Percentiles rank a stretch among this genome's conserved stretches.
phyloP scores from a whole-genome alignment of 306 rosid species.

The Bauhinia variegata region DNA sequence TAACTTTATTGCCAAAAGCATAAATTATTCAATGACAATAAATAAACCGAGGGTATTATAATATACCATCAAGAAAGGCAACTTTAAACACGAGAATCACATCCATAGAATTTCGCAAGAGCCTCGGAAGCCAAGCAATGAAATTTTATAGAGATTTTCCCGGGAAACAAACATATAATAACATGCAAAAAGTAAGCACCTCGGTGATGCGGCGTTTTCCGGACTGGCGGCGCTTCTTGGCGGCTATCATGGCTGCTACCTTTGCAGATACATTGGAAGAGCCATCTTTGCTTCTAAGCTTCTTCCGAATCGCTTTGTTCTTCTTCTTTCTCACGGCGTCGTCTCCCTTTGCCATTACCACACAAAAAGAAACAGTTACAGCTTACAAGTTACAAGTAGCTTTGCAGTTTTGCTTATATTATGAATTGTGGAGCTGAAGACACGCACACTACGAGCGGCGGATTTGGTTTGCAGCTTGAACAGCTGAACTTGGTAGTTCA shows the following conservation, averaged over 20 bases:
- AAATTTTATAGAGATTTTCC: background rate
- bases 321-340: slow-evolving; percentile 59
- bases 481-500: too few relatives aligned
- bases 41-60: too few relatives aligned
- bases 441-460: too few relatives aligned
- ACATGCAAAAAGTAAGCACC: slow-evolving; percentile 39
- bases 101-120: background rate
- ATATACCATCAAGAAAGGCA: too few relatives aligned
- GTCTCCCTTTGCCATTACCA: slow-evolving; percentile 83
- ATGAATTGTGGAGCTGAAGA: too few relatives aligned
- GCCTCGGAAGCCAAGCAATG: background rate
- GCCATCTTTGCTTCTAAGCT: slow-evolving; percentile 46
- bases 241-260: slow-evolving; percentile 78
- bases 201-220: slow-evolving; percentile 87
- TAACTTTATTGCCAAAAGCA: too few relatives aligned
- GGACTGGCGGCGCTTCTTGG: slow-evolving; percentile 92
- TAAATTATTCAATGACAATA: too few relatives aligned
- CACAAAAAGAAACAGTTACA: background rate
- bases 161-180: background rate
- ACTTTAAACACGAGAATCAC: background rate
- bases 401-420: too few relatives aligned
- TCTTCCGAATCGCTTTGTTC: slow-evolving; percentile 62
- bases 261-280: slow-evolving; percentile 67
- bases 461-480: too few relatives aligned
- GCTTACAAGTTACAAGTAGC: too few relatives aligned